Conservation (phyloP, 441 rosid species). For the Syzygium malaccense region DNA sequence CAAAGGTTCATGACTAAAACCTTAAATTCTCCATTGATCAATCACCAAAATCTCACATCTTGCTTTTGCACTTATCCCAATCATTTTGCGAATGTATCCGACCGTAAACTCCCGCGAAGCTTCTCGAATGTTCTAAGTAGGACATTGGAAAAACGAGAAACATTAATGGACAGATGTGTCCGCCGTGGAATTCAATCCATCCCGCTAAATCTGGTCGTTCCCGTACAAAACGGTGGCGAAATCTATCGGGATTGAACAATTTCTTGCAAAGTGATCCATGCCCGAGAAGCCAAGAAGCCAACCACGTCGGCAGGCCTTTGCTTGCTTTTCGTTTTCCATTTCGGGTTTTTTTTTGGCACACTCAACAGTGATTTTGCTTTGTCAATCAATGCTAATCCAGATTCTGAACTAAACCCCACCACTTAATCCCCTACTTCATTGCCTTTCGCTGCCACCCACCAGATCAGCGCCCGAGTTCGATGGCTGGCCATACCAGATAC, state of each 20-base stretch:
- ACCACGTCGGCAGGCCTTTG: neutral
- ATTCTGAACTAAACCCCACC: neutral
- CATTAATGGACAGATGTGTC: neutral
- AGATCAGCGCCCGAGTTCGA: slow-evolving; percentile 10
- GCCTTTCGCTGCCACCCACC: slow-evolving; percentile 7
- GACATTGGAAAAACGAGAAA: neutral
- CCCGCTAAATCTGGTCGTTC: neutral
- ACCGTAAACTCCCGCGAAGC: neutral
- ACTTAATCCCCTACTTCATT: slow-evolving; percentile 5
- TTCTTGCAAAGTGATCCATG: neutral
- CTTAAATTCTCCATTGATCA: neutral
- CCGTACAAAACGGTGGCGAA: neutral
- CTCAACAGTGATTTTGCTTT: neutral
- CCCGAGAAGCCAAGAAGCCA: neutral
- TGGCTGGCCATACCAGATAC: slow-evolving; percentile 11
- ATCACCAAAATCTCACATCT: neutral
- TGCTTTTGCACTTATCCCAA: neutral
- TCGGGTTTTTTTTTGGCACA: neutral
- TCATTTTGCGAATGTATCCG: neutral
- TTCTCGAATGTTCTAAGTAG: neutral
- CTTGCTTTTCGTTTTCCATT: neutral
- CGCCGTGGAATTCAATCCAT: neutral
- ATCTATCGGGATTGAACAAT: neutral
- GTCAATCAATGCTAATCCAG: neutral
- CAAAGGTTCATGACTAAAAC: neutral